Evolutionary conservation across 2,329 filamentous ascomycete genomes (phyloP), one percentile per base, ranked within the genome.

Genomic region (Hypomyces rosellus): DNA sequence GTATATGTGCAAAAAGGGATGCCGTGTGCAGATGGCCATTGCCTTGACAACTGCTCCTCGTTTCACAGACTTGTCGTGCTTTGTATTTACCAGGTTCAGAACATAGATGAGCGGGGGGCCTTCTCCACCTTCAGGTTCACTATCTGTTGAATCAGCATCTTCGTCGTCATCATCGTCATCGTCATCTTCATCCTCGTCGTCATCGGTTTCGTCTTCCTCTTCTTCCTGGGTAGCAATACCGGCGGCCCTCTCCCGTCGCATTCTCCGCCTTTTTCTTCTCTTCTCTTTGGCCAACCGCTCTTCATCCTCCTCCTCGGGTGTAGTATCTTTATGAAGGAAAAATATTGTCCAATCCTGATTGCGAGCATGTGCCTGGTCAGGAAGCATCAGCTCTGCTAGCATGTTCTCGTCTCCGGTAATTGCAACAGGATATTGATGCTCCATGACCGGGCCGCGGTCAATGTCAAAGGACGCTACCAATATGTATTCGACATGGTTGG

Each of bases 261-360:
- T 74, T 55, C 73, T 75, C 50, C 81, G 75, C 63, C 70, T 69
- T 57, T 69, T 72, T 49, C 66, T 74, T 60, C 77, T 71, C 58
- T 76, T 74, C 61, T 76, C 72, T 57, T 79, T 84, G 37, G 75
- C 75, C 49, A 73, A 74, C 54, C 75, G 75, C 59, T 89, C 86
- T 50, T 84, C 80, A 30, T 90, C 87, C 53, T 95, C 91, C 51
- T 92, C 88, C 53, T 88, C 85, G 46, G 86, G 83, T 53, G 83
- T 91, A 3, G 85, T 88, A 66, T 99, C 93, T 67, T 97, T 97
- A 72, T 99, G 93, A 50, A 99, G 68, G 66, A 99, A 99, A 74
- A 99, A 99, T 49, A 97, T 96, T 39, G 93, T 99, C 93, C 93
- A 99, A 67, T 99, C 93, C 70, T 97, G 91, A 63, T 88, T 92